phyloP scores from a whole-genome alignment of 2,329 filamentous ascomycete genomes.

The Phyllosticta citrichinensis region DNA sequence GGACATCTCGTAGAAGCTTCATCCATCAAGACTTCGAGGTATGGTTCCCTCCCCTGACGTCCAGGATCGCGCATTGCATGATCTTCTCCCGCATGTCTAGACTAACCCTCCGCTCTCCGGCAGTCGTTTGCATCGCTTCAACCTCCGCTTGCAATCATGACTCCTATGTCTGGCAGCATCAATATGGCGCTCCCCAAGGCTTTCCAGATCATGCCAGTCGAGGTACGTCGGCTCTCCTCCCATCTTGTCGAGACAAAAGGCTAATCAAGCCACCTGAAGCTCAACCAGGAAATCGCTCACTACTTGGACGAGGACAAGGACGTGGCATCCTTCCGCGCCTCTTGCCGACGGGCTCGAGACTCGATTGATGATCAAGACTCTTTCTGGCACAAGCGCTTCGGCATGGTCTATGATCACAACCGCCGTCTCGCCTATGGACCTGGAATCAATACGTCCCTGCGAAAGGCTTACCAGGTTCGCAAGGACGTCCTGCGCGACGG shows the following conservation, averaged over 20 bases:
- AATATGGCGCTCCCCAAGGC: slow-evolving; percentile 3
- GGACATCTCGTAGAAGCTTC: background rate
- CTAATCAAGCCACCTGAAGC: slow-evolving; percentile 17
- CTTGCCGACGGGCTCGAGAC: slow-evolving; percentile 30
- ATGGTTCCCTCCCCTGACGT: background rate
- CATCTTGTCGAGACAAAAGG: background rate
- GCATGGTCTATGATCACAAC: slow-evolving; percentile 30
- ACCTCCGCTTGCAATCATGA: too few relatives aligned
- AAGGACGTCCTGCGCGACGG: slow-evolving; percentile 11
- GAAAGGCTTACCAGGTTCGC: slow-evolving; percentile 25
- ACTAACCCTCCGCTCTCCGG: background rate
- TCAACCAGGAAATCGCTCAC: slow-evolving; percentile 31
- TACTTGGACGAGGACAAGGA: slow-evolving; percentile 33
- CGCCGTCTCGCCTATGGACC: slow-evolving; percentile 6
- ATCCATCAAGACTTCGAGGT: background rate
- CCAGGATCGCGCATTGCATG: background rate
- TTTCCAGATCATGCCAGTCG: slow-evolving; percentile 18
- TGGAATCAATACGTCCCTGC: slow-evolving; percentile 21
- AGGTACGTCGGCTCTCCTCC: slow-evolving; percentile 15
- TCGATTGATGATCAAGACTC: slow-evolving; percentile 33
- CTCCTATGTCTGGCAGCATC: background rate
- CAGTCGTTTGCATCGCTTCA: background rate
- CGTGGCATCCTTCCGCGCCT: slow-evolving; percentile 29
- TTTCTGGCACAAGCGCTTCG: slow-evolving; percentile 40
- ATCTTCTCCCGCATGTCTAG: background rate